Base-by-base conservation (phyloP, 2,329 filamentous ascomycete genomes). In the Colletotrichum chrysophilum region DNA sequence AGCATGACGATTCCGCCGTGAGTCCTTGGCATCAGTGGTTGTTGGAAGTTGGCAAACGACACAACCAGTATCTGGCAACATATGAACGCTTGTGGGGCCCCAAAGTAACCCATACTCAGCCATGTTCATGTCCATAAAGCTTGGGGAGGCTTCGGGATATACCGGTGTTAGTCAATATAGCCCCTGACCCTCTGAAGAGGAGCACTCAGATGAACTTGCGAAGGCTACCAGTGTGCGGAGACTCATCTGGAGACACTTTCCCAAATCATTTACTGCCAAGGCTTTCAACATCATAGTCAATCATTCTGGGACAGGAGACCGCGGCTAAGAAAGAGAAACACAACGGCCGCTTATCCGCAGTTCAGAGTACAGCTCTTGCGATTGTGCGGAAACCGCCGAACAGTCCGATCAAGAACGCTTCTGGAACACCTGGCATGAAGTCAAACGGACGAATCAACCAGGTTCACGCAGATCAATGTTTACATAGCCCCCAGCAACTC, bases 1-100 rank as follows among this genome's bases (percentile, higher is more conserved):
- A 1, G n/a, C 10, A 48, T 10, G 1, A 21, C 2, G 10, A 21
- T 7, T n/a, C 43, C 43, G 7, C n/a, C 10, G 1, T 48, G 5
- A 13, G 1, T 48, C 3, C n/a, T 2, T 4, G 10, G 43, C 43
- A 48, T 48, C 18, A 21, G 0, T 21, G 10, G 4, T 21, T 7
- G n/a, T 1, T 52, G 3, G 10, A 3, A 52, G n/a, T 52, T 12
- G 10, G n/a, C 43, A 21, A 4, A 4, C 2, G n/a, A 48, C 43
- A 48, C 43, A 2, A 21, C 10, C 43, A 4, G 13, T 16, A 21
- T 21, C n/a, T 21, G 43, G 43, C 43, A 52, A 52, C 43, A 21
- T 1, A 52, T 21, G 10, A 52, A 52, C 43, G 8, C n/a, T 52
- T 21, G 18, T 21, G 43, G 43, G 12, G 43, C 43, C 9, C 12